Evolutionary conservation across 163 green algal species (phyloP), one percentile per base, ranked within the genome.

Genomic region (Volvox carteri): DNA sequence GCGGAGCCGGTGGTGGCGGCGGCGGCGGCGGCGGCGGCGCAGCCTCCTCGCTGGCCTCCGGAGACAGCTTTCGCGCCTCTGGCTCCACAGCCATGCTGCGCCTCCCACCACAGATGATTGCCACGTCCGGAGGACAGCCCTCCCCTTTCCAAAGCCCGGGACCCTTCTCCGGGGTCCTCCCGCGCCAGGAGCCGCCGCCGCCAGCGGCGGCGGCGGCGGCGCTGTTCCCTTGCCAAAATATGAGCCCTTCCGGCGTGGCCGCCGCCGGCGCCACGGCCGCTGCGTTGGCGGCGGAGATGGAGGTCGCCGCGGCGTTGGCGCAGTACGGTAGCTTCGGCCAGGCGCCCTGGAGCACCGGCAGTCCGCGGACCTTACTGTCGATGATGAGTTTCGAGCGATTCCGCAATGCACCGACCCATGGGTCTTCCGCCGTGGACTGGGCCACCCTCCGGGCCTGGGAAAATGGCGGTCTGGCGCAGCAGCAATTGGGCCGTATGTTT

Each of bases 1-100:
- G n/a, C n/a, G n/a, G n/a, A n/a, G n/a, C n/a, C n/a, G n/a, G n/a
- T 4, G 62, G 62, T 11, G 37, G 3, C 62, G 28, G 23, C 62
- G 37, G 7, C 14, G n/a, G 23, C 28, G 62, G 23, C 65, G 65
- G 65, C 65, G 65, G 65, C 30, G 65, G 30, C 25, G 35, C 33
- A 1, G 65, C 65, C 30, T 30, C 65, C 65, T 75, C 30, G 5
- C 16, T 75, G 18, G 35, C 65, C 33, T 75, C 65, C 33, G 65
- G 65, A 44, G 65, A 75, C 2, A 75, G 65, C 65, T 75, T 48
- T 33, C 30, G n/a, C 12, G 30, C 33, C 1, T 42, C 65, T 5
- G 65, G 25, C 65, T 75, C 65, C 16, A 12, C 65, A 44, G 65
- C 65, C 65, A 18, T 75, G 30, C n/a, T 75, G 65, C 65, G 65